phyloP scores from a whole-genome alignment of 257 asterid genomes.

The Nicotiana obtusifolia region DNA sequence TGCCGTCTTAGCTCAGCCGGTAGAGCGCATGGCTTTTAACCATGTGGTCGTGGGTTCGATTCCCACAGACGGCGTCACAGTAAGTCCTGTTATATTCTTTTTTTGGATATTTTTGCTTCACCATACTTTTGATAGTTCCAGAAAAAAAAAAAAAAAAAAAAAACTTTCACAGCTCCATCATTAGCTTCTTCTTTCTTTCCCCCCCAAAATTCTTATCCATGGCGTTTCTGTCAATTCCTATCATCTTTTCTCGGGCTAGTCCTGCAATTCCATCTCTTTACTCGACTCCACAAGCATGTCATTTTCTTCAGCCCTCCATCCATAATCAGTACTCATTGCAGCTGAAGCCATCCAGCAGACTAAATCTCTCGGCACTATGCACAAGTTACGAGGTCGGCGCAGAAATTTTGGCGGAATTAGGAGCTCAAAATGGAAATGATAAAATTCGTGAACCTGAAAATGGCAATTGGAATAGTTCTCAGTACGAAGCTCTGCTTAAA shows the following conservation, averaged over 20 bases:
- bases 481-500: conserved; percentile 59
- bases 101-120: too few species aligned
- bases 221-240: not conserved
- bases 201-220: not conserved
- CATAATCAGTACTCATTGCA: conserved; percentile 2
- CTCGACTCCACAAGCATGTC: not conserved
- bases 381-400: conserved; percentile 35
- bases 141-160: too few species aligned
- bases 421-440: conserved; percentile 21
- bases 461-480: conserved; percentile 40
- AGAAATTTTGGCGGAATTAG: conserved; percentile 33
- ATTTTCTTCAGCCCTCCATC: conserved; percentile 3
- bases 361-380: conserved; percentile 16
- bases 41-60: conserved; percentile 51
- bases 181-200: not conserved
- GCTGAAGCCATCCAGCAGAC: conserved; percentile 23
- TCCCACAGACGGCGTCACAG: conserved; percentile 37
- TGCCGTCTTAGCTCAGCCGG: conserved; percentile 40
- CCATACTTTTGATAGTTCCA: too few species aligned
- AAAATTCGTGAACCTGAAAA: conserved; percentile 15
- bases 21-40: conserved; percentile 42
- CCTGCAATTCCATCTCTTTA: conserved; percentile 15
- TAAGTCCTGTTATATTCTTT: too few species aligned
- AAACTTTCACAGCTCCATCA: too few species aligned
- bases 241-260: not conserved